phyloP scores from a whole-genome alignment of 495 filamentous ascomycete species.

The Hyaloscypha bicolor region DNA sequence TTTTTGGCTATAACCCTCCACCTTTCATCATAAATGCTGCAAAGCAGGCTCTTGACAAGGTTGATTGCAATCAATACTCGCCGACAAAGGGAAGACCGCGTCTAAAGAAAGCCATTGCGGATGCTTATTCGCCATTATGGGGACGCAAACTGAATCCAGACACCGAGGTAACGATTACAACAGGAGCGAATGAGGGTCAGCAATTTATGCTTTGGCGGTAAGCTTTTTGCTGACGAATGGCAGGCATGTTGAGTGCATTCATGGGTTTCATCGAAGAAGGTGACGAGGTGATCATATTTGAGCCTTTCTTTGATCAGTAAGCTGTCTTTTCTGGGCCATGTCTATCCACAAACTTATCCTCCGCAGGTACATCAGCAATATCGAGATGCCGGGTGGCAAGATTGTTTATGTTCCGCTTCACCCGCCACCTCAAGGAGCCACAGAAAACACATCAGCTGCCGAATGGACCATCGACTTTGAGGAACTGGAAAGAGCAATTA shows the following conservation, averaged over 20 bases:
- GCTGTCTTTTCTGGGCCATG: slow-evolving; percentile 26
- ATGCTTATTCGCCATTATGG: slow-evolving; percentile 87
- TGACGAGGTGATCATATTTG: slow-evolving; percentile 97
- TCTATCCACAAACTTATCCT: slow-evolving; percentile 5
- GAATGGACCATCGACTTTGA: slow-evolving; percentile 89
- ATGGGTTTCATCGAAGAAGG: slow-evolving; percentile 95
- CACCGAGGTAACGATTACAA: slow-evolving; percentile 92
- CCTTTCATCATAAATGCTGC: slow-evolving; percentile 89
- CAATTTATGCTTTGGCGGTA: slow-evolving; percentile 17
- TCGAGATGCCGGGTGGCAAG: slow-evolving; percentile 94
- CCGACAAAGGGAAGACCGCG: slow-evolving; percentile 91
- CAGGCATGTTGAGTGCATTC: slow-evolving; percentile 84
- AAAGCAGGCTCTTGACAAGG: slow-evolving; percentile 83
- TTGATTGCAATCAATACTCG: slow-evolving; percentile 98
- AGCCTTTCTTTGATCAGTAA: slow-evolving; percentile 98
- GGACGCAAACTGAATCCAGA: slow-evolving; percentile 79
- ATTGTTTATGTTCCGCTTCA: slow-evolving; percentile 93
- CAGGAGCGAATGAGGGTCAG: slow-evolving; percentile 89
- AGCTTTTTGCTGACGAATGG: slow-evolving; percentile 17
- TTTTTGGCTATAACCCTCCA: slow-evolving; percentile 97
- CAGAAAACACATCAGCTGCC: slow-evolving; percentile 75
- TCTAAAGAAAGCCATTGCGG: slow-evolving; percentile 86
- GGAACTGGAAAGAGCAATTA: slow-evolving; percentile 84
- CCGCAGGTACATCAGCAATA: slow-evolving; percentile 86
- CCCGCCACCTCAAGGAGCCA: slow-evolving; percentile 82